Evolutionary conservation across 495 filamentous ascomycete species (phyloP).

Genomic region (Lentithecium fluviatile): DNA sequence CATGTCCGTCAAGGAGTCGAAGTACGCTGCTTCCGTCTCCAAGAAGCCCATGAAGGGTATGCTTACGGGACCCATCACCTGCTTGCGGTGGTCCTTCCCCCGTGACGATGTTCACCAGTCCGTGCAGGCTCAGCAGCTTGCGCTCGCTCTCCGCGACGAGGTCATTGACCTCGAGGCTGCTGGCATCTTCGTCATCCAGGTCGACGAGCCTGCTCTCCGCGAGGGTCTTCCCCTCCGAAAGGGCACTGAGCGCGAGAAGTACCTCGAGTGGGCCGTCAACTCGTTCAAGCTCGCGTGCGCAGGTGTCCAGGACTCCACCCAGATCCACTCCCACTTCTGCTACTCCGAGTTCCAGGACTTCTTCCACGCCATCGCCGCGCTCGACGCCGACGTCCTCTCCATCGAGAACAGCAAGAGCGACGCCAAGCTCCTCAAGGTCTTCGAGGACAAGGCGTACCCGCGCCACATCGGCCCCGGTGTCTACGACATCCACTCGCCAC

Average conservation of each 20-base stretch:
- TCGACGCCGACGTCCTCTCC: slow-evolving; percentile 95
- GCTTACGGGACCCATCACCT: slow-evolving; percentile 98
- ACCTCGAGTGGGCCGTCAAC: slow-evolving; percentile 94
- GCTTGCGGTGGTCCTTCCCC: slow-evolving; percentile 98
- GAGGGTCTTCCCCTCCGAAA: slow-evolving; percentile 96
- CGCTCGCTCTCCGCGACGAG: slow-evolving; percentile 96
- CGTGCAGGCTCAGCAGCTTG: slow-evolving; percentile 96
- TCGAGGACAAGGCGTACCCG: slow-evolving; percentile 93
- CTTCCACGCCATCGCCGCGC: slow-evolving; percentile 98
- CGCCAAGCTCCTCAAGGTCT: slow-evolving; percentile 97
- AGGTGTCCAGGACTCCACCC: slow-evolving; percentile 87
- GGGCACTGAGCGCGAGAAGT: slow-evolving; percentile 87
- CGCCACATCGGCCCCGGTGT: slow-evolving; percentile 98
- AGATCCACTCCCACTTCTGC: slow-evolving; percentile 99
- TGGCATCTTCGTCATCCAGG: slow-evolving; percentile 95
- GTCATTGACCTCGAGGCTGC: slow-evolving; percentile 95
- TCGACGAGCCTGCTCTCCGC: slow-evolving; percentile 98
- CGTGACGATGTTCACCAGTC: slow-evolving; percentile 99
- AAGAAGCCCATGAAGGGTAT: slow-evolving; percentile 99
- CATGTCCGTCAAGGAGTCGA: slow-evolving; percentile 99
- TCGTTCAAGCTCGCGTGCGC: slow-evolving; percentile 92
- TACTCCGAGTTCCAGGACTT: slow-evolving; percentile 99
- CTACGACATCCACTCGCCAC: slow-evolving; percentile 99
- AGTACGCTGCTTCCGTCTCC: slow-evolving; percentile 93
- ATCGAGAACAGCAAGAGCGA: slow-evolving; percentile 99